These are phyloP conservation scores for Cryphonectria japonica DNA, from an alignment of 2,329 filamentous ascomycete genomes.

Conservation along the genomic window DNA sequence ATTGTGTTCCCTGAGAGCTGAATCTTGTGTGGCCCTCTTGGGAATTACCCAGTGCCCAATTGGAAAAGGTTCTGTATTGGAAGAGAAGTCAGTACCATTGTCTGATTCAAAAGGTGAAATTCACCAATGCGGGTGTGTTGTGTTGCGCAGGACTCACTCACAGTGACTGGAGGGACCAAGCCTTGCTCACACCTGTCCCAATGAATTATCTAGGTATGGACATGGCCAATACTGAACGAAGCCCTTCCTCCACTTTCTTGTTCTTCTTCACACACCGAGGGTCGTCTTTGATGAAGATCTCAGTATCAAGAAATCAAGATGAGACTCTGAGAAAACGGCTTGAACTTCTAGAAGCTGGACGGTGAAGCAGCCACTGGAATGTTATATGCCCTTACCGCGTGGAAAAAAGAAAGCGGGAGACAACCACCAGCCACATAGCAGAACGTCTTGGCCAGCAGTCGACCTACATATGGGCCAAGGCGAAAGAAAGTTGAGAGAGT, in stretches of 20 bases:
- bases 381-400: conserved; percentile 6
- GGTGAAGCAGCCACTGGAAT: conserved; percentile 14
- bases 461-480: neutral
- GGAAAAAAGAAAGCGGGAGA: neutral
- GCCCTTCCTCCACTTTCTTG: neutral
- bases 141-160: conserved; percentile 5
- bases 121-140: neutral
- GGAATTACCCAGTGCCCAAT: conserved; percentile 14
- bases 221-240: neutral
- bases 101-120: neutral
- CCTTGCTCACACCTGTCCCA: neutral
- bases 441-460: neutral
- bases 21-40: conserved; percentile 15
- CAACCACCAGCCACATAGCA: conserved; percentile 1
- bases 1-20: conserved; percentile 24
- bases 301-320: neutral
- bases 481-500: neutral
- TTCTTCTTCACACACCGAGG: neutral
- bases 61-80: neutral
- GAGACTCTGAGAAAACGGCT: neutral
- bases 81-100: conserved; percentile 9
- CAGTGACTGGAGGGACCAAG: neutral
- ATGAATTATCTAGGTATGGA: neutral
- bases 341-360: conserved; percentile 3
- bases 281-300: neutral